phyloP scores from a whole-genome alignment of 306 rosid species.

The Dryas octopetala region DNA sequence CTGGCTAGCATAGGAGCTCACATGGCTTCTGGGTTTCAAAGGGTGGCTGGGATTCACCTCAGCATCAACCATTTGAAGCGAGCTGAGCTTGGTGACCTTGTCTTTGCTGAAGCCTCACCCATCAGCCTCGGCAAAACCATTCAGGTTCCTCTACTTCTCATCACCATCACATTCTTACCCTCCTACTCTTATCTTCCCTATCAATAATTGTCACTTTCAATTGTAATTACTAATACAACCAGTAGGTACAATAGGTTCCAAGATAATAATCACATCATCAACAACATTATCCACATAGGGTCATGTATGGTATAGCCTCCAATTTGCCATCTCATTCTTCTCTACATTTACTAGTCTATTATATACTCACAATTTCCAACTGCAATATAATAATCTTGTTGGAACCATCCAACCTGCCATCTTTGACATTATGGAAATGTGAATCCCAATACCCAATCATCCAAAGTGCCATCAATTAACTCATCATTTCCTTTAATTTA shows the following conservation, averaged over 20 bases:
- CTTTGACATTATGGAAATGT: not conserved
- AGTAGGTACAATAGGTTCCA: not conserved
- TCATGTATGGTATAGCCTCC: not conserved
- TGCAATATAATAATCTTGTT: not conserved
- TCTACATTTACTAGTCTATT: not conserved
- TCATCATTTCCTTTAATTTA: not conserved
- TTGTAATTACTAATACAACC: not conserved
- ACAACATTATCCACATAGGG: not conserved
- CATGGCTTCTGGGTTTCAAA: constrained; percentile 66
- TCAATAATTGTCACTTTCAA: not conserved
- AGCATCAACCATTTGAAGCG: constrained; percentile 76
- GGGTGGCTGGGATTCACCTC: constrained; percentile 93
- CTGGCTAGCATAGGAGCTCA: constrained; percentile 73
- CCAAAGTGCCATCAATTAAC: not conserved
- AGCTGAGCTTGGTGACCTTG: constrained; percentile 66
- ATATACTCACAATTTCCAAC: not conserved
- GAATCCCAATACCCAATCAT: not conserved
- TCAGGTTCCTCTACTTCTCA: constrained; percentile 44
- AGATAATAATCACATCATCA: not conserved
- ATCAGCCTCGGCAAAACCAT: constrained; percentile 62
- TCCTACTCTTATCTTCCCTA: not conserved
- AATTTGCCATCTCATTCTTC: not conserved
- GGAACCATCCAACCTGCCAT: not conserved
- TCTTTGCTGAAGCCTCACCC: constrained; percentile 73
- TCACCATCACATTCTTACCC: not conserved